These are phyloP conservation scores for Blumeria hordei DNA, from an alignment of 2,329 filamentous ascomycete species.

Conservation along the genomic window DNA sequence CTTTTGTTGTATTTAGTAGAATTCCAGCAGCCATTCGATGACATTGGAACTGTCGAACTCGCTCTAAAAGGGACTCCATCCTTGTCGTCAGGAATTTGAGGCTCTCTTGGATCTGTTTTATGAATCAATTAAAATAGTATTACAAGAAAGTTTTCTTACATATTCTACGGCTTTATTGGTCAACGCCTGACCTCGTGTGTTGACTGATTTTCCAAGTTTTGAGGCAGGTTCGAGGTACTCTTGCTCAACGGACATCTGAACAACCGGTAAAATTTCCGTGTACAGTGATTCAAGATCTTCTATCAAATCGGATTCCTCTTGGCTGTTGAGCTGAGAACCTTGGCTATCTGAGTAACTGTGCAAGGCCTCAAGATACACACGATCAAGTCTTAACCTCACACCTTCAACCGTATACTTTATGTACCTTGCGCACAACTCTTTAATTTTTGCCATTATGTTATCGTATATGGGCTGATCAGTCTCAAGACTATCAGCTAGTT, in stretches of 20 bases:
- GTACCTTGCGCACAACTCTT: slow-evolving; percentile 31
- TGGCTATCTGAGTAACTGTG: slow-evolving; percentile 7
- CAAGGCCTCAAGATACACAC: slow-evolving; percentile 27
- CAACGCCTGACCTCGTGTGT: slow-evolving; percentile 20
- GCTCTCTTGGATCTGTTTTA: slow-evolving; percentile 25
- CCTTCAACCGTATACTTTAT: slow-evolving; percentile 33
- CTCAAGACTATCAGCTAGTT: slow-evolving; percentile 36
- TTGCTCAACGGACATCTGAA: slow-evolving; percentile 46
- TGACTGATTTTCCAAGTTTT: slow-evolving; percentile 20
- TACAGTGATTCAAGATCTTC: slow-evolving; percentile 46
- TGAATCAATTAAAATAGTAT: background rate
- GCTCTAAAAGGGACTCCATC: slow-evolving; percentile 19
- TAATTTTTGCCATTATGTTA: slow-evolving; percentile 28
- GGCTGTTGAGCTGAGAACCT: slow-evolving; percentile 4
- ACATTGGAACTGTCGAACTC: slow-evolving; percentile 21
- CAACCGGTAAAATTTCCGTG: slow-evolving; percentile 42
- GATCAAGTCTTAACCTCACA: slow-evolving; percentile 28
- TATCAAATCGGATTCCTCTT: slow-evolving; percentile 27
- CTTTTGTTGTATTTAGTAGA: slow-evolving; percentile 20
- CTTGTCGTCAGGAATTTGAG: slow-evolving; percentile 26
- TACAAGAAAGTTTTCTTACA: slow-evolving; percentile 16
- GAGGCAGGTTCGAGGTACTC: slow-evolving; percentile 39
- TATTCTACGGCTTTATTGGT: slow-evolving; percentile 26
- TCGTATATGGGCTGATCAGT: slow-evolving; percentile 26
- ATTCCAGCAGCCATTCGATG: slow-evolving; percentile 20